A percentile compares a stretch with the other conserved stretches of the same genome.
phyloP scores from a whole-genome alignment of 2,329 filamentous ascomycete genomes.

The Paracoccidioides lutzii region DNA sequence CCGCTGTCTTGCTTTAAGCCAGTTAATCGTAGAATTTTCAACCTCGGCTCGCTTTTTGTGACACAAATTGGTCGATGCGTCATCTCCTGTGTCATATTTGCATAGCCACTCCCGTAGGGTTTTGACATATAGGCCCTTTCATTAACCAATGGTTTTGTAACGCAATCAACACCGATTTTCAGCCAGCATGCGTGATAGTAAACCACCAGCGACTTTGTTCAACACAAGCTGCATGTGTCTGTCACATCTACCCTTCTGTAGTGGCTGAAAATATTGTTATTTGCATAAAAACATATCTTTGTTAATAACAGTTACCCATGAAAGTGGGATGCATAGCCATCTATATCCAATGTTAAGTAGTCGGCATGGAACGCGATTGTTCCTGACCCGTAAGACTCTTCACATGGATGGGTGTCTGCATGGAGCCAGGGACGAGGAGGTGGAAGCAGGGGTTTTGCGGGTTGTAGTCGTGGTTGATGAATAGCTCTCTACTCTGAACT shows the following conservation, averaged over 20 bases:
- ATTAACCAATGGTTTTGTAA: not conserved
- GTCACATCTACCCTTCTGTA: not conserved
- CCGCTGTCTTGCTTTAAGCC: not conserved
- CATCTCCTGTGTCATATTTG: slow-evolving; percentile 1
- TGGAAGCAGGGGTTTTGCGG: not conserved
- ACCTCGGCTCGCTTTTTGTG: not conserved
- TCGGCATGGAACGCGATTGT: not conserved
- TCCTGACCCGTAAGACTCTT: not conserved
- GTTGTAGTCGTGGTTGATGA: not conserved
- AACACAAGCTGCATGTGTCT: not conserved
- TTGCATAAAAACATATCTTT: not conserved
- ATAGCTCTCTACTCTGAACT: not conserved
- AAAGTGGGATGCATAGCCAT: not conserved
- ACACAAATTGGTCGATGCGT: not conserved
- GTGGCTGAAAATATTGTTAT: not conserved
- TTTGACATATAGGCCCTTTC: not conserved
- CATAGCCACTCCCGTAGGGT: not conserved
- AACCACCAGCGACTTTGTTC: not conserved
- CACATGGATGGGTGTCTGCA: not conserved
- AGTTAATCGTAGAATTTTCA: not conserved
- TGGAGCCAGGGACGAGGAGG: not conserved
- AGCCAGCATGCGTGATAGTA: not conserved
- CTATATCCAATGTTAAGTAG: not conserved
- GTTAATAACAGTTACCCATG: not conserved
- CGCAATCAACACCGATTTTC: not conserved